phyloP scores from a whole-genome alignment of 495 filamentous ascomycete genomes.

The Achaetomiella virescens region DNA sequence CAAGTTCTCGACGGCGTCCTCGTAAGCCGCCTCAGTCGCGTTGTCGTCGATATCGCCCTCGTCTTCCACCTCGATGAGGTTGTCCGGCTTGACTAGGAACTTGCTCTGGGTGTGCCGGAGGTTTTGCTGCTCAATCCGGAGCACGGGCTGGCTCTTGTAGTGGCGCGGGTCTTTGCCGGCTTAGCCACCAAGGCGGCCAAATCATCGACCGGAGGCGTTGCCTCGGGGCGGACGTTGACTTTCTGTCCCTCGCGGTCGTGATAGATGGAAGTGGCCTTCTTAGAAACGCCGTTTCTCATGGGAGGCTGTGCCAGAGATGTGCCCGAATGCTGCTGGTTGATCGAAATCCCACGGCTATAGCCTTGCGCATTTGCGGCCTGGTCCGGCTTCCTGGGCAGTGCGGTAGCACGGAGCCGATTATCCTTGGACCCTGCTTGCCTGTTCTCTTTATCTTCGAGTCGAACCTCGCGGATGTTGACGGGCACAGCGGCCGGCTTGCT shows the following conservation, averaged over 20 bases:
- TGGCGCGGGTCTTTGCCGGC: slow-evolving; percentile 35
- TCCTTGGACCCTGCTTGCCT: neutral
- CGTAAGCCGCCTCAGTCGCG: slow-evolving; percentile 34
- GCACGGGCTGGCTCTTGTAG: slow-evolving; percentile 40
- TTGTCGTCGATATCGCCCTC: slow-evolving; percentile 28
- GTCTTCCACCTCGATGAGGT: slow-evolving; percentile 21
- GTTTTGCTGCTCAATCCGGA: slow-evolving; percentile 24
- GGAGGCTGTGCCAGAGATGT: slow-evolving; percentile 15
- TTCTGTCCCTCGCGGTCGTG: slow-evolving; percentile 47
- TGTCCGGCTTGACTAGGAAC: slow-evolving; percentile 12
- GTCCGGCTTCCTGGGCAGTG: slow-evolving; percentile 9
- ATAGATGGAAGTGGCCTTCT: slow-evolving; percentile 60
- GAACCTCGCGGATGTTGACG: slow-evolving; percentile 39
- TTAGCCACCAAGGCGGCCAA: slow-evolving; percentile 23
- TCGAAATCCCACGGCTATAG: neutral
- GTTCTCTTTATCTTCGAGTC: slow-evolving; percentile 44
- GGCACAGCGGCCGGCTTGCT: slow-evolving; percentile 24
- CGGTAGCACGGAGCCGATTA: neutral
- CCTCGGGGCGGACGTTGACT: slow-evolving; percentile 7
- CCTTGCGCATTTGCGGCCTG: slow-evolving; percentile 10
- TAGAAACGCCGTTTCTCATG: slow-evolving; percentile 47
- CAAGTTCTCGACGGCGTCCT: slow-evolving; percentile 39
- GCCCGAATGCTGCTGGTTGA: slow-evolving; percentile 5
- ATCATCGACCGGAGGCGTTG: slow-evolving; percentile 14
- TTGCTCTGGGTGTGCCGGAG: slow-evolving; percentile 33